Conservation (phyloP, 768 basidiomycete genomes). For the Xerocomus brunneocitrinus region DNA sequence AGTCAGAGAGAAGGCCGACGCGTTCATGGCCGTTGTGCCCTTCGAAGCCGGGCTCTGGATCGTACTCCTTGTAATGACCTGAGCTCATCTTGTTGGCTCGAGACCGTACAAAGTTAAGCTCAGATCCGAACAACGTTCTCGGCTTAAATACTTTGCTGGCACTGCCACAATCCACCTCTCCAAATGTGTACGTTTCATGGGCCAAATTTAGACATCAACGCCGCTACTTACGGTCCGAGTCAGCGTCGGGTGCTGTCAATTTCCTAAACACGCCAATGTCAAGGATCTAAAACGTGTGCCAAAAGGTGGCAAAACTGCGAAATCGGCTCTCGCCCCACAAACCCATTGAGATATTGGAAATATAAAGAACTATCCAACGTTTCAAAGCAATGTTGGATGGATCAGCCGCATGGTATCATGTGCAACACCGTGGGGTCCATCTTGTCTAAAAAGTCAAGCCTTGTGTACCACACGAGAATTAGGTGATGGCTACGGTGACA, state of each 20-base stretch:
- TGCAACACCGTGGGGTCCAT: not conserved
- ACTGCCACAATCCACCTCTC: not conserved
- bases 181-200: too few relatives aligned
- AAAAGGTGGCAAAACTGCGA: too few relatives aligned
- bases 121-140: not conserved
- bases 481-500: slow-evolving; percentile 15
- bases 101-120: not conserved
- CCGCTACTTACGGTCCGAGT: too few relatives aligned
- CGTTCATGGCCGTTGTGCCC: slow-evolving; percentile 8
- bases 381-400: not conserved
- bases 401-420: not conserved
- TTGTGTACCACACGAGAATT: not conserved
- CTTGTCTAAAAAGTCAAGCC: not conserved
- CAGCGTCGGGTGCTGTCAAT: too few relatives aligned
- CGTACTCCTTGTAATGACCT: slow-evolving; percentile 22
- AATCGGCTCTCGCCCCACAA: too few relatives aligned
- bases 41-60: slow-evolving; percentile 40
- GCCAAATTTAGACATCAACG: too few relatives aligned
- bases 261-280: too few relatives aligned
- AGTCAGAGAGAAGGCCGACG: slow-evolving; percentile 35
- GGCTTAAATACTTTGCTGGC: not conserved
- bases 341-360: not conserved
- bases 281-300: too few relatives aligned
- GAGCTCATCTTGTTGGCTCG: not conserved
- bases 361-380: not conserved